Base-by-base conservation (phyloP, 2,329 filamentous ascomycete species). In the Drechslerella dactyloides region DNA sequence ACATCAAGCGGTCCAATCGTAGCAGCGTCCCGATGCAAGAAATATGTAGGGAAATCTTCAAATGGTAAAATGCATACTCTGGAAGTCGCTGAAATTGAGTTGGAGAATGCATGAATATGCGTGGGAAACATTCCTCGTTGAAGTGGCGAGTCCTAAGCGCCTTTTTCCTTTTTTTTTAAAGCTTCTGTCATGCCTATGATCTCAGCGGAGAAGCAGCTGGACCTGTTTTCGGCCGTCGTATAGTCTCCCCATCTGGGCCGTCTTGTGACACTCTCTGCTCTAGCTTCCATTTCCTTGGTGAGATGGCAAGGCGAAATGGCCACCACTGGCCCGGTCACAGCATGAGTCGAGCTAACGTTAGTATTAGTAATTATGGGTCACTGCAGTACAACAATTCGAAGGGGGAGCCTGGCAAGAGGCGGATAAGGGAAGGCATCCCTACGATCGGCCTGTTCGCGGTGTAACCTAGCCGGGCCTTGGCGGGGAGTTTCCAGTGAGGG, bases 1-100 rank as follows among this genome's bases (percentile, higher is more conserved):
- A 56, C n/a, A 23, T n/a, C 15, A 64, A 72, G 68, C 68, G 68
- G 61, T 64, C 68, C 68, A 70, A 70, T 70, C 59, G 59, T 11
- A n/a, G 27, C 55, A 17, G 51, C 54, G 52, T 30, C 24, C 54
- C 5, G 23, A 35, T 27, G 50, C 55, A 55, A 53, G 53, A 30
- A 55, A 59, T 42, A 35, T 50, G 46, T 17, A 40, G 40, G 48
- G 58, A 63, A 53, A 53, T 58, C 64, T 54, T 59, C 61, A 69
- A 69, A 72, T 37, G 42, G 44, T 52, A 48, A 69, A 33, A 58
- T 27, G 55, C 40, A 30, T 56, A 60, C 55, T n/a, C 55, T 46
- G 44, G n/a, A 62, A 52, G 57, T 57, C 51, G 61, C 42, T 50
- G 30, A 21, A 40, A 21, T 21, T 48, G 44, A 42, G 19, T 30